Conservation (phyloP, 495 filamentous ascomycete species). For the Staphylotrichum longicolle region DNA sequence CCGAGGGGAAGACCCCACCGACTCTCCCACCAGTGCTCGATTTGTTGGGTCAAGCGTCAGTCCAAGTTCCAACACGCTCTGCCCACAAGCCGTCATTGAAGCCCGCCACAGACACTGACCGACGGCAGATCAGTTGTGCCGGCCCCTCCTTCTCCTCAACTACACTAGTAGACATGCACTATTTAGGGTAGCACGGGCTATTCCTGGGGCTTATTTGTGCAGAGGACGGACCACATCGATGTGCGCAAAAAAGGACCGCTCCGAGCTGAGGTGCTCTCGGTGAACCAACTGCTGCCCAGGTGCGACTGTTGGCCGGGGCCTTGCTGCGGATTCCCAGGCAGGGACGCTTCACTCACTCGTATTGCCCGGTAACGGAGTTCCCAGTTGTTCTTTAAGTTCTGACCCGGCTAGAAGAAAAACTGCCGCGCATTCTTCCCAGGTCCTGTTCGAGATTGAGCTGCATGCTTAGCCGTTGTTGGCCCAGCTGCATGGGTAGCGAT, state of each 20-base stretch:
- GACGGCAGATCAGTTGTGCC: conserved; percentile 5
- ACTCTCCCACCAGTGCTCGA: background rate
- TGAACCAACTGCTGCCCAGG: background rate
- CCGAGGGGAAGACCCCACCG: conserved; percentile 13
- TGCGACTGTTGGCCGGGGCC: background rate
- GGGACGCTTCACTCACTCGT: too few relatives aligned
- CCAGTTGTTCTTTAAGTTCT: background rate
- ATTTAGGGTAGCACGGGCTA: too few relatives aligned
- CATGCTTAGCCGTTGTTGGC: conserved; percentile 11
- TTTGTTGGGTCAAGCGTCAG: conserved; percentile 6
- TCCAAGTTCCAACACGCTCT: background rate
- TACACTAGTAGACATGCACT: too few relatives aligned
- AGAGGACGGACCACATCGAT: background rate
- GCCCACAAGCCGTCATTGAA: background rate
- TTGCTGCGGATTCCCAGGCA: background rate
- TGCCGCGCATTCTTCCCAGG: background rate
- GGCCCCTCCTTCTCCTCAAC: background rate
- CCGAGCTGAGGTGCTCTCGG: too few relatives aligned
- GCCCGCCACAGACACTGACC: background rate
- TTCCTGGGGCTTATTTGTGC: too few relatives aligned
- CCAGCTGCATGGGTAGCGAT: conserved; percentile 11
- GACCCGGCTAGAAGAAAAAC: background rate
- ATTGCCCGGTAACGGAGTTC: background rate
- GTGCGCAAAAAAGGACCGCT: too few relatives aligned
- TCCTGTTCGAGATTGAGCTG: conserved; percentile 8